Conservation (phyloP, 495 filamentous ascomycete species). For the Podospora conica region DNA sequence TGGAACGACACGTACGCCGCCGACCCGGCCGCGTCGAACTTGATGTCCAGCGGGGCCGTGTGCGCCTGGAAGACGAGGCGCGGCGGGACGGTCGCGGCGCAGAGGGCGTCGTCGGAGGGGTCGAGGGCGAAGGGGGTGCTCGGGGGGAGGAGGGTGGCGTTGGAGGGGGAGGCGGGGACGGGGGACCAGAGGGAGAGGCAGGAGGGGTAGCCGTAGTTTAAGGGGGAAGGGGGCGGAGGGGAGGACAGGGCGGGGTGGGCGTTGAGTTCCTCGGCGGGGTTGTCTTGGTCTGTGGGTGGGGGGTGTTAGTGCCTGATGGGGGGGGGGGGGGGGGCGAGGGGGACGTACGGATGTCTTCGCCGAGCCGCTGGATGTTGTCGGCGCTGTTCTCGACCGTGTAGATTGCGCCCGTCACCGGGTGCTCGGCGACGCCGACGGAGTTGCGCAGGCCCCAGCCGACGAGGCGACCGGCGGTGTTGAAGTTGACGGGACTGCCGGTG, state of each 20-base stretch:
- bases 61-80: constrained; percentile 53
- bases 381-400: constrained; percentile 70
- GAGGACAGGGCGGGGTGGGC: constrained; percentile 56
- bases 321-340: too few relatives aligned
- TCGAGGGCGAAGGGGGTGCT: constrained; percentile 36
- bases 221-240: constrained; percentile 23
- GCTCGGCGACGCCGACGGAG: constrained; percentile 57
- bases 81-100: constrained; percentile 36
- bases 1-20: constrained; percentile 39
- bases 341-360: constrained; percentile 46
- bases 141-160: constrained; percentile 13
- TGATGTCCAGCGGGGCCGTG: constrained; percentile 56
- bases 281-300: constrained; percentile 43
- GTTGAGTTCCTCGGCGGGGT: constrained; percentile 72
- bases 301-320: not conserved
- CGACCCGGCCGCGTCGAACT: constrained; percentile 34
- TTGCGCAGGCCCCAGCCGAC: constrained; percentile 71
- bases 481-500: constrained; percentile 38
- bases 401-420: constrained; percentile 47
- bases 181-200: constrained; percentile 61
- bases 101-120: constrained; percentile 43
- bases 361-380: constrained; percentile 51
- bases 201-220: constrained; percentile 63
- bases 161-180: constrained; percentile 18
- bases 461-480: constrained; percentile 43